A percentile compares a stretch with the other conserved stretches of the same genome.
These are phyloP conservation scores for Heritiera fomes DNA, from an alignment of 345 rosid species.

Conservation along the genomic window DNA sequence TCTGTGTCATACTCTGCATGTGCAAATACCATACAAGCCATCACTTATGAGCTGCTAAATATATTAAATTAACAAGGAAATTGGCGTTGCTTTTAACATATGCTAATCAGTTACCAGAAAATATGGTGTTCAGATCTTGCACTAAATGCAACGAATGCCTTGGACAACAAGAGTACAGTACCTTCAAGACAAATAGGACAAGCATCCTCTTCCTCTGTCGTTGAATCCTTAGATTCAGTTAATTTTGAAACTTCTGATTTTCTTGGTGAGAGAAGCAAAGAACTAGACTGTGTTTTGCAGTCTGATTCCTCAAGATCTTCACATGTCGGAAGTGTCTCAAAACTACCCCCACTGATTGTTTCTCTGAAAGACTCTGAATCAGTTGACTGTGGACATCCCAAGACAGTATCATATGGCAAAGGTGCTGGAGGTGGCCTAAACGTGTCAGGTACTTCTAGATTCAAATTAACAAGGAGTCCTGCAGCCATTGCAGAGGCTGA, in stretches of 20 bases:
- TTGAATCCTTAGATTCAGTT: constrained; percentile 29
- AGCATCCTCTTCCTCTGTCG: constrained; percentile 68
- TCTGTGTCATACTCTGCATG: constrained; percentile 75
- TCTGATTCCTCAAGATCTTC: constrained; percentile 52
- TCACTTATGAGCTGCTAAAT: constrained; percentile 7
- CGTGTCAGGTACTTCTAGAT: constrained; percentile 64
- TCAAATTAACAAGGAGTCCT: constrained; percentile 58
- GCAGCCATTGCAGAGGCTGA: constrained; percentile 46
- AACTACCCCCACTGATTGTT: constrained; percentile 43
- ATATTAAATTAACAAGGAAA: neutral
- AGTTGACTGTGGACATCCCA: constrained; percentile 41
- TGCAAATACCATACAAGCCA: constrained; percentile 18
- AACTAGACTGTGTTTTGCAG: constrained; percentile 46
- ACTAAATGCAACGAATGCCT: constrained; percentile 5
- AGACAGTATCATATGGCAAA: constrained; percentile 64
- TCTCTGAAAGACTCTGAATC: constrained; percentile 38
- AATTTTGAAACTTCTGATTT: constrained; percentile 47
- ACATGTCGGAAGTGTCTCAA: constrained; percentile 39
- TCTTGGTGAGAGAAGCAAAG: constrained; percentile 46
- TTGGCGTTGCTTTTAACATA: neutral
- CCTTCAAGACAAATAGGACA: constrained; percentile 96
- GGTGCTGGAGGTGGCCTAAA: constrained; percentile 74
- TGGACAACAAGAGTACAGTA: constrained; percentile 21
- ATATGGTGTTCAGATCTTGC: neutral
- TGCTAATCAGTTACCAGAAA: constrained; percentile 6